Evolutionary conservation across 768 basidiomycete species (phyloP).

Genomic region (Boletus sp.): DNA sequence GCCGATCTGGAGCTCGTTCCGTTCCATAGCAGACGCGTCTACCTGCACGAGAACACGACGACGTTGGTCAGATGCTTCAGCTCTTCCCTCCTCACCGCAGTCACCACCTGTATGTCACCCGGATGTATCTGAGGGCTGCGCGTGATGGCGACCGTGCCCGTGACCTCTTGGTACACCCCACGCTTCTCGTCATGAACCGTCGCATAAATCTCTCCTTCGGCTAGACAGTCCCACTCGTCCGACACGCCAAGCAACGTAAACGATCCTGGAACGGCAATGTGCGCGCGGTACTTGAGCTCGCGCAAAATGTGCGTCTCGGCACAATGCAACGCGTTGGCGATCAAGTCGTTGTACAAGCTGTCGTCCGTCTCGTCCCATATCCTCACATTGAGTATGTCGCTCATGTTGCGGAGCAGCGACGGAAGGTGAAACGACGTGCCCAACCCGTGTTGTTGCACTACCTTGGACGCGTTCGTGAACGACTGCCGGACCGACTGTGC

Average conservation of each 20-base stretch:
- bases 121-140: conserved; percentile 56
- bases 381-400: conserved; percentile 31
- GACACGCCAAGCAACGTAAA: conserved; percentile 53
- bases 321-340: conserved; percentile 37
- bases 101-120: conserved; percentile 43
- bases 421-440: conserved; percentile 46
- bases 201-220: conserved; percentile 49
- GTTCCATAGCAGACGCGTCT: neutral
- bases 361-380: conserved; percentile 13
- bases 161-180: conserved; percentile 26
- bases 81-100: conserved; percentile 41
- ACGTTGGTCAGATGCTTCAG: conserved; percentile 43
- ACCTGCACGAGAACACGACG: conserved; percentile 53
- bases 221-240: conserved; percentile 48
- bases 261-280: conserved; percentile 48
- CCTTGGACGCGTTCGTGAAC: conserved; percentile 35
- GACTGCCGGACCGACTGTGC: conserved; percentile 35
- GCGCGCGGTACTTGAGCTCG: conserved; percentile 50
- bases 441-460: conserved; percentile 44
- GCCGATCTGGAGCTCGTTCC: neutral
- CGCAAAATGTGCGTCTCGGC: conserved; percentile 47
- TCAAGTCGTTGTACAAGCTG: conserved; percentile 34
- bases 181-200: conserved; percentile 35
- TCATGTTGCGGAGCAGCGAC: conserved; percentile 41
- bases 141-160: conserved; percentile 44